Conservation (phyloP, 495 filamentous ascomycete species). For the Aspergillus hancockii region DNA sequence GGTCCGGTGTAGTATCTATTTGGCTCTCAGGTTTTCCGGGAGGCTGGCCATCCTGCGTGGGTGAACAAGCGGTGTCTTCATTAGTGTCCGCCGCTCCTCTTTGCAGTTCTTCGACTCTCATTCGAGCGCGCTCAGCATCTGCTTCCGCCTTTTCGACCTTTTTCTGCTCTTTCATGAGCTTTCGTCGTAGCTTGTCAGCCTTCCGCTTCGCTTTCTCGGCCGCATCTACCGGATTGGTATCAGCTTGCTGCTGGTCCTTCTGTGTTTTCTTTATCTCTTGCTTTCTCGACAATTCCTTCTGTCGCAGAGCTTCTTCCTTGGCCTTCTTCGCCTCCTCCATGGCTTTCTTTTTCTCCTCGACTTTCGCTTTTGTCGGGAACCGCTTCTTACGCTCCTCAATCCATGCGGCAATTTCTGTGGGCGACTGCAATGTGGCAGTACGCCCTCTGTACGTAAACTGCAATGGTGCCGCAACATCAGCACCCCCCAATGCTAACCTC, state of each 20-base stretch:
- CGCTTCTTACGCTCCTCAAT: conserved; percentile 75
- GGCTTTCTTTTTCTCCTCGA: conserved; percentile 50
- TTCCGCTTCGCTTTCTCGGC: conserved; percentile 47
- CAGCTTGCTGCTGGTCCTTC: conserved; percentile 28
- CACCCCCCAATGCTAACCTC: conserved; percentile 39
- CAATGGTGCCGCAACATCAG: conserved; percentile 32
- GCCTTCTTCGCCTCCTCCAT: conserved; percentile 44
- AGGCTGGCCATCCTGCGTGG: conserved; percentile 8
- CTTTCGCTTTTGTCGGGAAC: conserved; percentile 71
- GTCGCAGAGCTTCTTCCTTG: conserved; percentile 31
- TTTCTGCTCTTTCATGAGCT: conserved; percentile 49
- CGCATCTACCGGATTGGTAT: conserved; percentile 34
- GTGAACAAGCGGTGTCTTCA: conserved; percentile 7
- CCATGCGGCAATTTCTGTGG: conserved; percentile 75
- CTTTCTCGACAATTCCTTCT: conserved; percentile 23
- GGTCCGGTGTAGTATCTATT: neutral
- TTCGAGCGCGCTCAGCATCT: conserved; percentile 43
- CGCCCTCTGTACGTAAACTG: conserved; percentile 46
- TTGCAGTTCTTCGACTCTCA: conserved; percentile 37
- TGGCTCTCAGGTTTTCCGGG: neutral
- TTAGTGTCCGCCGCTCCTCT: conserved; percentile 19
- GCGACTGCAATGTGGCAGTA: conserved; percentile 50
- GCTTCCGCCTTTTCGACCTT: conserved; percentile 51
- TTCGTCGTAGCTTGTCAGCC: conserved; percentile 50
- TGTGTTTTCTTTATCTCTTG: conserved; percentile 35